These are phyloP conservation scores for Pichia cephalocereana DNA, from an alignment of 805 yeast species.

Conservation along the genomic window DNA sequence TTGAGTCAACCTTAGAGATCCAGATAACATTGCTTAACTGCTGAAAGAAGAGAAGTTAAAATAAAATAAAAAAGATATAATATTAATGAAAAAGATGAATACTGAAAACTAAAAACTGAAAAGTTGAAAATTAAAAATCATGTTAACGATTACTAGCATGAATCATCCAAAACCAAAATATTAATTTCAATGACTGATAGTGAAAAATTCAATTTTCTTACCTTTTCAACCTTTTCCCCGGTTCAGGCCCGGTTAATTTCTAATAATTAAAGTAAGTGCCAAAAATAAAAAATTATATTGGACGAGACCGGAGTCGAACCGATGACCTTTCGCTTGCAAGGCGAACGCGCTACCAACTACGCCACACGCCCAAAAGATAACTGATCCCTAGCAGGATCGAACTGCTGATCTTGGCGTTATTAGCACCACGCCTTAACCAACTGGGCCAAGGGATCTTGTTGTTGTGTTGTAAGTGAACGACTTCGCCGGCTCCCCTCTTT, in stretches of 20 bases:
- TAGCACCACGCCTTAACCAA: conserved; percentile 38
- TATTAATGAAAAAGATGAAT: background rate
- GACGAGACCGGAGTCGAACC: conserved; percentile 76
- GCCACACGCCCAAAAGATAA: conserved; percentile 57
- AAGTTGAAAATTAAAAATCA: too few relatives aligned
- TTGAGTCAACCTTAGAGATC: conserved; percentile 3
- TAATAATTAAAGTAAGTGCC: too few relatives aligned
- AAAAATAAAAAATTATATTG: conserved; percentile 24
- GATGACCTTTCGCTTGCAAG: conserved; percentile 77
- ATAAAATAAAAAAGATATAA: background rate
- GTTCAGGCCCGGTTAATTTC: conserved; percentile 1
- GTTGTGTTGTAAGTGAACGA: too few relatives aligned
- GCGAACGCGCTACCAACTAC: conserved; percentile 80
- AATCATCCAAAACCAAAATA: too few relatives aligned
- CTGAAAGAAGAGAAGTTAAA: background rate
- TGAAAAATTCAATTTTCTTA: too few relatives aligned
- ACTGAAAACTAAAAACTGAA: too few relatives aligned
- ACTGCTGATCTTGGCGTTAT: conserved; percentile 62
- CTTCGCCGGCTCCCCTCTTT: too few relatives aligned
- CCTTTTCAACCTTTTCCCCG: background rate
- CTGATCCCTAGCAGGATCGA: conserved; percentile 84
- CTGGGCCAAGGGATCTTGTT: conserved; percentile 32
- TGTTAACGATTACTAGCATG: too few relatives aligned
- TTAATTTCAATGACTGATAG: too few relatives aligned
- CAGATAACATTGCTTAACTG: conserved; percentile 1